phyloP scores from a whole-genome alignment of 169 alveolate genomes.

The Plasmodium coatneyi region DNA sequence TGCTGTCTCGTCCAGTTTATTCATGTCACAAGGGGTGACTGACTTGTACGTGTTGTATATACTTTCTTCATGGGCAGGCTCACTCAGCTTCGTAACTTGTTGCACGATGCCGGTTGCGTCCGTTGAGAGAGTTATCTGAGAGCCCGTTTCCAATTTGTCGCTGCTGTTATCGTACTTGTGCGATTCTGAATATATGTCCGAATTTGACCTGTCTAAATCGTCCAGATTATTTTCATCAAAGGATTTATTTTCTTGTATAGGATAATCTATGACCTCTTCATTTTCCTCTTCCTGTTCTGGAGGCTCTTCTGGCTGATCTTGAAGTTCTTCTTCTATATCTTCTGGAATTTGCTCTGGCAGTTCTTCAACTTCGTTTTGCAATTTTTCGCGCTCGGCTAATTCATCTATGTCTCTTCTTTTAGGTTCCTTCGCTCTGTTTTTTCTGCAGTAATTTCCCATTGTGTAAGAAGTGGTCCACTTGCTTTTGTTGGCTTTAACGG shows the following conservation, averaged over 20 bases:
- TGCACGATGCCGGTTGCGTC: conserved; percentile 75
- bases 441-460: conserved; percentile 75
- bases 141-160: conserved; percentile 69
- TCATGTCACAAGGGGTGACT: conserved; percentile 83
- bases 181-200: conserved; percentile 64
- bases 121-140: conserved; percentile 74
- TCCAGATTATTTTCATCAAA: conserved; percentile 54
- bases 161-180: conserved; percentile 65
- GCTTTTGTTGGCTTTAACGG: neutral
- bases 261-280: conserved; percentile 55
- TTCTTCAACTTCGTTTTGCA: conserved; percentile 32
- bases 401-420: conserved; percentile 82
- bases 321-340: conserved; percentile 48
- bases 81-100: conserved; percentile 75
- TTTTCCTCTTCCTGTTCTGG: conserved; percentile 48
- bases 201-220: conserved; percentile 67
- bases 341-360: conserved; percentile 36
- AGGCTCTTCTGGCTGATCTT: conserved; percentile 56
- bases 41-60: conserved; percentile 58
- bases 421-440: conserved; percentile 81
- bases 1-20: conserved; percentile 81
- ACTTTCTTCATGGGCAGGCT: conserved; percentile 76
- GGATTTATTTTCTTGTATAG: conserved; percentile 69
- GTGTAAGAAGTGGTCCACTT: conserved; percentile 8
- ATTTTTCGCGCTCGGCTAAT: conserved; percentile 51